Conservation (phyloP, 768 basidiomycete species). For the Coprinopsis marcescibilis region DNA sequence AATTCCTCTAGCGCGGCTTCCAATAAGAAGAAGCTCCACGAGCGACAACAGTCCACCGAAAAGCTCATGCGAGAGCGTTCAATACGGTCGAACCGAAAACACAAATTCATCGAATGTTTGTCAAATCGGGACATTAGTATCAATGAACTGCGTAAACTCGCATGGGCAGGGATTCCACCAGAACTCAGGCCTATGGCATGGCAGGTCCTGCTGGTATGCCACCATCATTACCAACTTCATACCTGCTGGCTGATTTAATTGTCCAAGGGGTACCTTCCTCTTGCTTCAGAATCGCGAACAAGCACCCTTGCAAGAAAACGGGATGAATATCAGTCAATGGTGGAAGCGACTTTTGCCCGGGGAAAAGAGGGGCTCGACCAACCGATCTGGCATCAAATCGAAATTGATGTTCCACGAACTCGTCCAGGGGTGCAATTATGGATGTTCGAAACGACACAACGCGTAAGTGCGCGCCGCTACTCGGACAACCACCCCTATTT, state of each 20-base stretch:
- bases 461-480: conserved; percentile 43
- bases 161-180: conserved; percentile 90
- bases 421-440: conserved; percentile 87
- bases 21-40: conserved; percentile 1
- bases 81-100: conserved; percentile 68
- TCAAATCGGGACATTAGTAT: conserved; percentile 76
- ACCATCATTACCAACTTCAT: conserved; percentile 2
- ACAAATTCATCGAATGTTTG: conserved; percentile 80
- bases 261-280: conserved; percentile 82
- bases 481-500: conserved; percentile 10
- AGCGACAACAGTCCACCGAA: conserved; percentile 36
- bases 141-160: conserved; percentile 81
- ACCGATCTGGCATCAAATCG: conserved; percentile 99
- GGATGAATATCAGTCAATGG: conserved; percentile 85
- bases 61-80: conserved; percentile 70
- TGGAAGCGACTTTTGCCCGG: conserved; percentile 83
- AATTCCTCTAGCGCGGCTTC: not conserved
- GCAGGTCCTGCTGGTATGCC: conserved; percentile 85
- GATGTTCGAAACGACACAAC: conserved; percentile 86
- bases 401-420: conserved; percentile 96
- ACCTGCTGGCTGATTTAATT: conserved; percentile 5
- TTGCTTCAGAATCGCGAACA: conserved; percentile 69
- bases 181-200: conserved; percentile 89
- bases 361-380: conserved; percentile 86
- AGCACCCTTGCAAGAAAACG: conserved; percentile 84